Percentiles rank a stretch among this genome's conserved stretches.
These are phyloP conservation scores for Lyophyllum shimeji DNA, from an alignment of 768 basidiomycete genomes.

Conservation along the genomic window DNA sequence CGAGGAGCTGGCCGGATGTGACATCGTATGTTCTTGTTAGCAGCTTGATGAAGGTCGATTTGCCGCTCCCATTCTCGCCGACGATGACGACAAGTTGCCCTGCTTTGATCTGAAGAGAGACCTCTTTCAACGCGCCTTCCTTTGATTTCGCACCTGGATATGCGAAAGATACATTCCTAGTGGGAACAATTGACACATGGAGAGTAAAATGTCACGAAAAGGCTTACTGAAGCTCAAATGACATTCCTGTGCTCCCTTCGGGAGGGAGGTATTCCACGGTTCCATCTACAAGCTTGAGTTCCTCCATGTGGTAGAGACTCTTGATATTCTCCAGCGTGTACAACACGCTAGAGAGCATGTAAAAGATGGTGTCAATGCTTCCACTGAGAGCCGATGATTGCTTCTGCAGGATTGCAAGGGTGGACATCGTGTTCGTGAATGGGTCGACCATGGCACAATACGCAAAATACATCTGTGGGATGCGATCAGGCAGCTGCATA, in stretches of 20 bases:
- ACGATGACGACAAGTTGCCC: slow-evolving; percentile 55
- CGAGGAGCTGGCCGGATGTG: slow-evolving; percentile 37
- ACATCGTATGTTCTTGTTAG: slow-evolving; percentile 49
- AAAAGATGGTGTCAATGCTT: slow-evolving; percentile 20
- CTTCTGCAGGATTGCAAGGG: slow-evolving; percentile 40
- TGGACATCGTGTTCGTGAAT: slow-evolving; percentile 32
- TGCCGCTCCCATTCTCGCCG: slow-evolving; percentile 55
- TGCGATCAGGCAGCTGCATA: background rate
- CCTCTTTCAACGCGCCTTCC: slow-evolving; percentile 32
- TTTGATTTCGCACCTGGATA: slow-evolving; percentile 43
- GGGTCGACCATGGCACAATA: slow-evolving; percentile 29
- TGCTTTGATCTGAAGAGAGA: slow-evolving; percentile 42
- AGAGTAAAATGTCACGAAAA: background rate
- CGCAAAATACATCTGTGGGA: slow-evolving; percentile 35
- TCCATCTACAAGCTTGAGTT: slow-evolving; percentile 25
- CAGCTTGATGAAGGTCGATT: slow-evolving; percentile 50
- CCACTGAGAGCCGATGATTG: slow-evolving; percentile 27
- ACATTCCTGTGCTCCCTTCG: slow-evolving; percentile 22
- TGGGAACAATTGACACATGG: background rate
- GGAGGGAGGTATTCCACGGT: slow-evolving; percentile 20
- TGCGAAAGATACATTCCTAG: slow-evolving; percentile 49
- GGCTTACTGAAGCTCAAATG: slow-evolving; percentile 26
- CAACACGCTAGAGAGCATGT: slow-evolving; percentile 17
- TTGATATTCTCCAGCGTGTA: slow-evolving; percentile 25
- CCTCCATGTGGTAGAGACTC: slow-evolving; percentile 26